phyloP scores from a whole-genome alignment of 306 rosid genomes.

The Gillenia trifoliata region DNA sequence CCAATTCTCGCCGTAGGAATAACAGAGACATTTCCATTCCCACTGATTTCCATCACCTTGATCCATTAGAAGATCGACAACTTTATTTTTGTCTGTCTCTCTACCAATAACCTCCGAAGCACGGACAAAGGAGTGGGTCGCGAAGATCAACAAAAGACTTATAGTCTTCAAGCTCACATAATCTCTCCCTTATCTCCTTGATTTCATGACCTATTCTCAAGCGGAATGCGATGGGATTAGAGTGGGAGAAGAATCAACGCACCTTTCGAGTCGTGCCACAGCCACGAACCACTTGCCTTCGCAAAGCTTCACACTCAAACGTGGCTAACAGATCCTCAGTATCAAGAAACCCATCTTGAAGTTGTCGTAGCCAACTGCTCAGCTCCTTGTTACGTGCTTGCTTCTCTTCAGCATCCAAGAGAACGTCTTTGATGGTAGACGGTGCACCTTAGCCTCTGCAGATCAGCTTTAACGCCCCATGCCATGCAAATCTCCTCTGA shows the following conservation, averaged over 20 bases:
- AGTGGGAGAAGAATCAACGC: constrained; percentile 9
- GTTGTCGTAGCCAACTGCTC: constrained; percentile 6
- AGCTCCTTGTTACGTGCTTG: neutral
- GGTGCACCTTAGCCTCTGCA: neutral
- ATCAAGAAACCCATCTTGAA: neutral
- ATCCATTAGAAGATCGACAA: too few relatives aligned
- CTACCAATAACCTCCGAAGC: too few relatives aligned
- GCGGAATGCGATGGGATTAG: constrained; percentile 10
- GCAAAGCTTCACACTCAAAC: constrained; percentile 18
- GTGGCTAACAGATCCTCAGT: constrained; percentile 17
- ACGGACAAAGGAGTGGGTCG: too few relatives aligned
- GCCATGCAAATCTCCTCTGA: neutral
- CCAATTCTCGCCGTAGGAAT: too few relatives aligned
- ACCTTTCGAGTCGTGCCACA: constrained; percentile 16
- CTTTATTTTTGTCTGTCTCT: too few relatives aligned
- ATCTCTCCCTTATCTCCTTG: neutral
- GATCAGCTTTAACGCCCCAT: too few relatives aligned
- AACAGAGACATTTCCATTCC: too few relatives aligned
- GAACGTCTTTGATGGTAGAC: neutral
- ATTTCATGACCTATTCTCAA: constrained; percentile 7
- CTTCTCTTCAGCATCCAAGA: constrained; percentile 29
- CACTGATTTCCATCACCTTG: too few relatives aligned
- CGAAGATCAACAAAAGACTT: too few relatives aligned
- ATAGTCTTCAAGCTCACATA: too few relatives aligned
- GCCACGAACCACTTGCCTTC: neutral